Percentiles rank a stretch among this genome's conserved stretches.
Conservation (phyloP, 1,284 basidiomycete species). For the Cryptococcus maquisensis region DNA sequence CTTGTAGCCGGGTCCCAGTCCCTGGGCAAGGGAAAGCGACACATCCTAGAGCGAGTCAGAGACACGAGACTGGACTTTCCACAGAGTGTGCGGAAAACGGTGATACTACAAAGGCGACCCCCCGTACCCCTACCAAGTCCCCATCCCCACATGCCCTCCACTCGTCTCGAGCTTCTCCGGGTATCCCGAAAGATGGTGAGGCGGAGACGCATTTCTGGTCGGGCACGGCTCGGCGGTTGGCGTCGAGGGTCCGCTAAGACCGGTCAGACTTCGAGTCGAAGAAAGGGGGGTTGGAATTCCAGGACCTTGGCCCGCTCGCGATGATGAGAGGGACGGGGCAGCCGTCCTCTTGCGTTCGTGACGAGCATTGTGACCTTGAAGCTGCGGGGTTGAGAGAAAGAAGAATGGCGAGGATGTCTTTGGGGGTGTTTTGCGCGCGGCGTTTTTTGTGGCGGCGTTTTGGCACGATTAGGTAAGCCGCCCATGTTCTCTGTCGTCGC, state of each 20-base stretch:
- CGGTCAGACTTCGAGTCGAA: constrained; percentile 18
- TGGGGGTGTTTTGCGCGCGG: no score
- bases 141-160: constrained; percentile 26
- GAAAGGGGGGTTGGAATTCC: constrained; percentile 47
- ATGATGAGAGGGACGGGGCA: constrained; percentile 16
- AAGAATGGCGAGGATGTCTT: no score
- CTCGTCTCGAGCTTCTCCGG: constrained; percentile 33
- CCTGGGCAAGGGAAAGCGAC: background rate
- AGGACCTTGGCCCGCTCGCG: constrained; percentile 52
- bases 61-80: background rate
- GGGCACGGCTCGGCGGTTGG: constrained; percentile 38
- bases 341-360: constrained; percentile 18
- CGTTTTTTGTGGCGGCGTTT: no score
- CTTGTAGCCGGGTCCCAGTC: constrained; percentile 25
- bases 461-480: no score
- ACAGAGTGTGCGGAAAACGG: constrained; percentile 9
- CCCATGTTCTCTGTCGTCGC: no score
- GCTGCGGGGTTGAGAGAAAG: constrained; percentile 17
- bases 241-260: constrained; percentile 42
- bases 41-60: constrained; percentile 1
- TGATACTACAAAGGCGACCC: constrained; percentile 29
- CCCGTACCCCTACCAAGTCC: constrained; percentile 45
- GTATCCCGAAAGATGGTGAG: constrained; percentile 6
- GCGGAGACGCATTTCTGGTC: constrained; percentile 49
- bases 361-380: constrained; percentile 51